phyloP scores from a whole-genome alignment of 306 rosid species.

The Castanospermum australe region DNA sequence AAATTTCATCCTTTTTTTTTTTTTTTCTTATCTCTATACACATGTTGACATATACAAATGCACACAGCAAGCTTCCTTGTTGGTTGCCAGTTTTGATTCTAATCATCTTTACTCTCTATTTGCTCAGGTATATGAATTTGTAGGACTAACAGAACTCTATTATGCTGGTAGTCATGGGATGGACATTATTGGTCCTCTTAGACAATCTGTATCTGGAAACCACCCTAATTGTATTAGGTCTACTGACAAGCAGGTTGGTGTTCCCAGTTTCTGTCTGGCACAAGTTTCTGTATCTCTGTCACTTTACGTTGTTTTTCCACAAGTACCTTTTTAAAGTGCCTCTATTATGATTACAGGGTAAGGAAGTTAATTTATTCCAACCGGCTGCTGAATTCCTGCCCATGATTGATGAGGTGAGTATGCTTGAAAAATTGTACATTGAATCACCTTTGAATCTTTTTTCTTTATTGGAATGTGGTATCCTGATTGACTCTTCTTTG shows the following conservation, averaged over 20 bases:
- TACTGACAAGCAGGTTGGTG: slow-evolving; percentile 57
- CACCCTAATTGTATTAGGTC: slow-evolving; percentile 44
- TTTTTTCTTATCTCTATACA: not conserved
- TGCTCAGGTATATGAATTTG: slow-evolving; percentile 81
- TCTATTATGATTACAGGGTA: slow-evolving; percentile 50
- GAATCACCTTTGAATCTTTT: slow-evolving; percentile 6
- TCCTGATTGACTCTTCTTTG: slow-evolving; percentile 30
- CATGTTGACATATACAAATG: too few relatives aligned
- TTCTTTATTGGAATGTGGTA: not conserved
- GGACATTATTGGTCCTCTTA: slow-evolving; percentile 89
- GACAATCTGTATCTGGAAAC: slow-evolving; percentile 52
- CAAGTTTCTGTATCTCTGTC: not conserved
- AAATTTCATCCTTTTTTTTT: not conserved
- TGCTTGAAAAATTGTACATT: not conserved
- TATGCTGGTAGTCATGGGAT: slow-evolving; percentile 99
- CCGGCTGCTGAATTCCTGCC: slow-evolving; percentile 89
- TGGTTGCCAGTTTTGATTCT: slow-evolving; percentile 25
- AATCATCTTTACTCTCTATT: not conserved
- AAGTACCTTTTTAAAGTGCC: not conserved
- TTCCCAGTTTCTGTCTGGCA: not conserved
- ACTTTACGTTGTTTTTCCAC: not conserved
- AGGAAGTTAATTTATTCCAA: slow-evolving; percentile 85
- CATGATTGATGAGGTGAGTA: slow-evolving; percentile 66
- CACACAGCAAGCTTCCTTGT: not conserved
- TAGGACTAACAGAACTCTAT: slow-evolving; percentile 80